Conservation (phyloP, 2,329 filamentous ascomycete species). For the Ophiostoma perfectum region DNA sequence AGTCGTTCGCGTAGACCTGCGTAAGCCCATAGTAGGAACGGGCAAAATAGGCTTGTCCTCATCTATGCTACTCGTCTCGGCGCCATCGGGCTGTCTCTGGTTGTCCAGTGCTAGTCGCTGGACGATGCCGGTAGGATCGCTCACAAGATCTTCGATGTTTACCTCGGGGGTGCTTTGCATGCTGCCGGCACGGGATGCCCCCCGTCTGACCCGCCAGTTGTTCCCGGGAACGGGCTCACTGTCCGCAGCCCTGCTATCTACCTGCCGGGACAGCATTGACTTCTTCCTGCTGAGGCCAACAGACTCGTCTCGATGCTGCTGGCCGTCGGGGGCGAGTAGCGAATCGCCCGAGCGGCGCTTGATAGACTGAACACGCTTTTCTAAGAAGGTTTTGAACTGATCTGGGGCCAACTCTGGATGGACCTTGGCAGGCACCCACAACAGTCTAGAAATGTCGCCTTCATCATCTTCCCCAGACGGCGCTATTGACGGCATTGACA, state of each 20-base stretch:
- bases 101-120: slow-evolving; percentile 60
- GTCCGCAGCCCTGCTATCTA: slow-evolving; percentile 59
- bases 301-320: slow-evolving; percentile 29
- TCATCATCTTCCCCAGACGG: slow-evolving; percentile 72
- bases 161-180: slow-evolving; percentile 56
- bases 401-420: slow-evolving; percentile 92
- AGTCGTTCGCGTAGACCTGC: slow-evolving; percentile 85
- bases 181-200: slow-evolving; percentile 34
- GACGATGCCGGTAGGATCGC: slow-evolving; percentile 67
- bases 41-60: slow-evolving; percentile 86
- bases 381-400: slow-evolving; percentile 94
- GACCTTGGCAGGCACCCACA: slow-evolving; percentile 92
- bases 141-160: slow-evolving; percentile 76
- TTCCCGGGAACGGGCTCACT: slow-evolving; percentile 39
- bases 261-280: slow-evolving; percentile 90
- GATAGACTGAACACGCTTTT: slow-evolving; percentile 87
- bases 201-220: neutral
- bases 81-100: slow-evolving; percentile 39
- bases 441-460: slow-evolving; percentile 78
- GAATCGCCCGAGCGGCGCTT: slow-evolving; percentile 74
- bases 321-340: slow-evolving; percentile 52
- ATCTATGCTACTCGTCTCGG: slow-evolving; percentile 38
- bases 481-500: slow-evolving; percentile 66
- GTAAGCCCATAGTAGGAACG: slow-evolving; percentile 67
- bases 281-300: slow-evolving; percentile 69